Percentiles rank a stretch among this genome's conserved stretches.
Evolutionary conservation across 2,329 filamentous ascomycete species (phyloP).

Genomic region (Blastomyces silverae): DNA sequence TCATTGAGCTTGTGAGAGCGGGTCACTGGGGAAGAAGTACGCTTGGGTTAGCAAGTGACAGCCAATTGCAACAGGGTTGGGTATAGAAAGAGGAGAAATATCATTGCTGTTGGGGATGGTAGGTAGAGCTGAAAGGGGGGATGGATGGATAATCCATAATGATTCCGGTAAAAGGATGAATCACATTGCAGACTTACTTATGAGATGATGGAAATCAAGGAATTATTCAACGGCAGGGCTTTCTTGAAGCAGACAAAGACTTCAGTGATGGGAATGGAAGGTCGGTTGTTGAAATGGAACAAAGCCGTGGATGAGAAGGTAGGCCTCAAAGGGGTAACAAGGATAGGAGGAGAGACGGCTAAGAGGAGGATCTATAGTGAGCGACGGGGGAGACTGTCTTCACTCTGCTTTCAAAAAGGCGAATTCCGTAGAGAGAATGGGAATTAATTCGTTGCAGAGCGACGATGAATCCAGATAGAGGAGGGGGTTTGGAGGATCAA

Average conservation of each 20-base stretch:
- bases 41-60: not conserved
- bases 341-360: not conserved
- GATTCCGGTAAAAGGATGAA: not conserved
- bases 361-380: not conserved
- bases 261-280: not conserved
- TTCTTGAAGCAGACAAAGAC: not conserved
- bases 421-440: not conserved
- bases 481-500: not conserved
- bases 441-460: not conserved
- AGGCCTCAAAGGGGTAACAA: not conserved
- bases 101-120: not conserved
- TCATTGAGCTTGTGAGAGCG: slow-evolving; percentile 95
- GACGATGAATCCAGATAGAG: not conserved
- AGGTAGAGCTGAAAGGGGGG: not conserved
- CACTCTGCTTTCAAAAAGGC: not conserved
- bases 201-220: not conserved
- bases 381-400: not conserved
- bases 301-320: not conserved
- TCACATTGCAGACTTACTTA: not conserved
- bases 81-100: not conserved
- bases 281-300: not conserved
- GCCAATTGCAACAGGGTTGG: not conserved
- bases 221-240: not conserved
- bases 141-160: not conserved
- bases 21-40: slow-evolving; percentile 62